Evolutionary conservation across 306 rosid genomes (phyloP).

Genomic region (Citrullus amarus): DNA sequence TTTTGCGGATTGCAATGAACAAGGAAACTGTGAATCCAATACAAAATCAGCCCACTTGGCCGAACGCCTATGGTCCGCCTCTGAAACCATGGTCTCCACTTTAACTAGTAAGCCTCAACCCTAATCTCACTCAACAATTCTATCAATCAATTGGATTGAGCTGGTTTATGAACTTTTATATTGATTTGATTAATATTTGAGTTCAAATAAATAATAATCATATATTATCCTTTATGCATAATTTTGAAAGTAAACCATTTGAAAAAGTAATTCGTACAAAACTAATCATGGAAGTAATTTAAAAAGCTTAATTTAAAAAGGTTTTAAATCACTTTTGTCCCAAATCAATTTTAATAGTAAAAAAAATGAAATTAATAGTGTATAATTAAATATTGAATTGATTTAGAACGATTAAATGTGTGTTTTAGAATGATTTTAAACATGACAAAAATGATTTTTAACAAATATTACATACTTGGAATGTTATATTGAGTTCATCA

Average conservation of each 20-base stretch:
- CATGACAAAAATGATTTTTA: no score
- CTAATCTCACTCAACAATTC: neutral
- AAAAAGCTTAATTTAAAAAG: no score
- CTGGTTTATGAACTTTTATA: neutral
- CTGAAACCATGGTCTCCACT: conserved; percentile 45
- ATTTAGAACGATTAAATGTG: no score
- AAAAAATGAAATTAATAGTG: no score
- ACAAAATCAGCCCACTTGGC: conserved; percentile 35
- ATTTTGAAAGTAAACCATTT: neutral
- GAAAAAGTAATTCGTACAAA: no score
- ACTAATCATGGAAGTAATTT: no score
- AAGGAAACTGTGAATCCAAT: conserved; percentile 32
- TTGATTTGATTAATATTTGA: neutral
- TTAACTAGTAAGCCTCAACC: neutral
- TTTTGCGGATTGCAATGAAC: conserved; percentile 74
- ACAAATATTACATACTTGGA: no score
- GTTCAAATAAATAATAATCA: neutral
- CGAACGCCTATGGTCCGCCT: conserved; percentile 47
- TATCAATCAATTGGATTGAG: neutral
- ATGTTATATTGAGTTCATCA: neutral
- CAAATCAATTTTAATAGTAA: no score
- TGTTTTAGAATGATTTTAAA: no score
- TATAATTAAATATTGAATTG: no score
- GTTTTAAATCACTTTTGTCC: no score
- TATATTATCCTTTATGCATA: neutral